Conservation (phyloP, 352 stramenopile genomes). For the Phytophthora capsici region DNA sequence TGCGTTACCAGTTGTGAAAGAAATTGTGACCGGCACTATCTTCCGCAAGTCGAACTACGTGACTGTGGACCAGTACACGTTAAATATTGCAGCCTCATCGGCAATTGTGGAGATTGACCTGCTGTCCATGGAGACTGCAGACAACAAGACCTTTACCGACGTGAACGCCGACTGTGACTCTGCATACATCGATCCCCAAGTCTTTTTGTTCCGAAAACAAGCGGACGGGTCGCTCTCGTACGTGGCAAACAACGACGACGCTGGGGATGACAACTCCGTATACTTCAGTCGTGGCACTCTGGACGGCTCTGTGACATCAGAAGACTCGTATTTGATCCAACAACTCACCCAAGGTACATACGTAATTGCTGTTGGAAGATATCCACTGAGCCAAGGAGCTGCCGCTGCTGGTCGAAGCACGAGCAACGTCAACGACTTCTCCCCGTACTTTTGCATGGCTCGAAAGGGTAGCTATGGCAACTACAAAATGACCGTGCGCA, state of each 20-base stretch:
- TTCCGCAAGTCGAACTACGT: slow-evolving; percentile 55
- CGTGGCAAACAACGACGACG: slow-evolving; percentile 70
- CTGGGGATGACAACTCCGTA: slow-evolving; percentile 57
- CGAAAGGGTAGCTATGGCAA: slow-evolving; percentile 68
- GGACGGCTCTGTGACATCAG: slow-evolving; percentile 56
- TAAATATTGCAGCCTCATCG: slow-evolving; percentile 43
- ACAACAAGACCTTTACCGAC: slow-evolving; percentile 47
- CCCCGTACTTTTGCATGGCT: slow-evolving; percentile 68
- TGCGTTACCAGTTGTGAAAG: slow-evolving; percentile 41
- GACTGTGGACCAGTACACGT: slow-evolving; percentile 68
- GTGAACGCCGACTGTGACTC: slow-evolving; percentile 80
- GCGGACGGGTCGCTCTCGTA: slow-evolving; percentile 38
- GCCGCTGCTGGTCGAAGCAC: slow-evolving; percentile 45
- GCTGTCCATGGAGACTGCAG: slow-evolving; percentile 64
- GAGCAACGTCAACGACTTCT: slow-evolving; percentile 48
- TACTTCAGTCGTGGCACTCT: slow-evolving; percentile 41
- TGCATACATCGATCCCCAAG: slow-evolving; percentile 72
- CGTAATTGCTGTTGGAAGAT: slow-evolving; percentile 63
- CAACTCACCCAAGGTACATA: slow-evolving; percentile 52
- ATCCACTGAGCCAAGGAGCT: slow-evolving; percentile 50
- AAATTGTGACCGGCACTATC: slow-evolving; percentile 62
- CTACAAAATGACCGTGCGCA: slow-evolving; percentile 69
- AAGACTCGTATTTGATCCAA: slow-evolving; percentile 74
- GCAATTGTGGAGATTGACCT: slow-evolving; percentile 72
- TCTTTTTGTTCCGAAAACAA: slow-evolving; percentile 51